Percentiles rank a stretch among this genome's conserved stretches.
Evolutionary conservation across 352 stramenopile species (phyloP).

Genomic region (Globisporangium paroecandrum): DNA sequence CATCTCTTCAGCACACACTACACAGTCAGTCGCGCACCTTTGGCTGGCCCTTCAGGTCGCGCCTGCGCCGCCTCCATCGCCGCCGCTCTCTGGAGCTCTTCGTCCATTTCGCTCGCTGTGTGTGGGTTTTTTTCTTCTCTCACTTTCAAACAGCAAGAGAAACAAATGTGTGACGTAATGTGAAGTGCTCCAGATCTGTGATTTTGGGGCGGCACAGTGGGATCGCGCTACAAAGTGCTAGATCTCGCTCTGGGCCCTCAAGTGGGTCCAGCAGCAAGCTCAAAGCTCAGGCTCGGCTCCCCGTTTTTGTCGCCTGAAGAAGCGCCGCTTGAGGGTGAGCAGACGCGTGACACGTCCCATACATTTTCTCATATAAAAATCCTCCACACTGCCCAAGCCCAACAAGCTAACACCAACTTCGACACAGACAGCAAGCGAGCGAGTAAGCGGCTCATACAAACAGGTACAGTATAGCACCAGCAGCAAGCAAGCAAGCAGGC

Average conservation of each 20-base stretch:
- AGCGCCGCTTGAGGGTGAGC: conserved; percentile 16
- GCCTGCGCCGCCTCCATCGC: not conserved
- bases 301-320: conserved; percentile 13
- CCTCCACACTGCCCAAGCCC: not conserved
- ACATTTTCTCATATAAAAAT: conserved; percentile 7
- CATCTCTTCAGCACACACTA: not conserved
- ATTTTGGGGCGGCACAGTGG: not conserved
- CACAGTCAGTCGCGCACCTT: conserved; percentile 10
- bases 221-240: not conserved
- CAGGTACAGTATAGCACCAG: too few relatives aligned
- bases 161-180: conserved; percentile 5
- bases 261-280: conserved; percentile 1
- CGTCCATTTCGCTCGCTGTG: conserved; percentile 2
- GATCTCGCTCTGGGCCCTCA: not conserved
- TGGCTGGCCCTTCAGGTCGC: conserved; percentile 18
- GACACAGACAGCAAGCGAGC: not conserved
- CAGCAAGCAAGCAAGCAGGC: not conserved
- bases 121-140: conserved; percentile 12
- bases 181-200: not conserved
- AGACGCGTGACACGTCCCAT: conserved; percentile 10
- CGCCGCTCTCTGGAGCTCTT: not conserved
- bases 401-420: not conserved
- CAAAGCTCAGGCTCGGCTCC: not conserved
- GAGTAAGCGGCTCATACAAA: too few relatives aligned
- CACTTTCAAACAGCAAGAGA: not conserved